Base-by-base conservation (phyloP, 352 stramenopile species). In the Peronospora destructor region DNA sequence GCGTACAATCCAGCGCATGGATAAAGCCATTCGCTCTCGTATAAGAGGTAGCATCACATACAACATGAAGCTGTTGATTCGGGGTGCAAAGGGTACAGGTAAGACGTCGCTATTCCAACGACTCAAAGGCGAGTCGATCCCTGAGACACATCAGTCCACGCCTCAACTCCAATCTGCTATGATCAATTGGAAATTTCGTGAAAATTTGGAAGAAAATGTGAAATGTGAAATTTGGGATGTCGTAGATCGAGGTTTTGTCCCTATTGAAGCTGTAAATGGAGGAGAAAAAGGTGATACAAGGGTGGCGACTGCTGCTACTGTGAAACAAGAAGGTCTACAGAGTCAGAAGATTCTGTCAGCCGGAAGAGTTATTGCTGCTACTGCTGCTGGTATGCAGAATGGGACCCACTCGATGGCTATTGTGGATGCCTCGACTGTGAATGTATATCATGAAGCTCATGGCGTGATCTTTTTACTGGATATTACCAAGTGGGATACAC, bases 171-270 rank as follows among this genome's bases (percentile, higher is more conserved):
- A 95, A 61, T 85, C 65, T 8, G 86, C 82, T 14, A 92, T 78
- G 9, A 95, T 96, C 61, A 87, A 91, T 41, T 95, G 85, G 78
- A 82, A 56, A 51, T 84, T 81, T 43, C 71, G 73, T 21, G 57
- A 64, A 8, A 70, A 73, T 33, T 63, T 70, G 3, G 80, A 94
- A 44, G 84, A 95, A 35, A 88, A 68, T 35, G 76, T 95, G 43
- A 90, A 93, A 57, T 93, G 91, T 60, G 87, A 96, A 45, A 78
- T 95, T 9, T 94, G 87, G 85, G 86, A 96, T 49, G 84, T 95
- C n/a, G 85, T 94, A 4, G 86, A 96, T 61, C 54, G 66, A n/a
- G 83, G 76, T 19, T 85, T 92, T 32, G 38, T 63, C 10, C 49
- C 66, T 8, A 17, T 48, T 33, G 44, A 55, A 25, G 33, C 16